These are phyloP conservation scores for Colletotrichum sp. DNA, from an alignment of 2,329 filamentous ascomycete genomes.

Conservation along the genomic window DNA sequence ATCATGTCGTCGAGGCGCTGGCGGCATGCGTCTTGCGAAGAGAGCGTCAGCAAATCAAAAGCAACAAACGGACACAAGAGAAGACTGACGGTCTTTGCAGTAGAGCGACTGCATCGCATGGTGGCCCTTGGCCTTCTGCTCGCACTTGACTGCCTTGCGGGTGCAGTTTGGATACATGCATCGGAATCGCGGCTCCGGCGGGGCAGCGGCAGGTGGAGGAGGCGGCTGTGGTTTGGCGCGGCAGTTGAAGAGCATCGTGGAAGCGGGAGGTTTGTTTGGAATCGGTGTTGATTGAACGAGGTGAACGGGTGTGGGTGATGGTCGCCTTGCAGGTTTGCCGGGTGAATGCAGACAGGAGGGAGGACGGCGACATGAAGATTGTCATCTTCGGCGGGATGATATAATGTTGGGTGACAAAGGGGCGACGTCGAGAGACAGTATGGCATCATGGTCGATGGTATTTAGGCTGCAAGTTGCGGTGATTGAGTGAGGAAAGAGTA, in stretches of 20 bases:
- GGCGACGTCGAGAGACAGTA: background rate
- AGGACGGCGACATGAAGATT: background rate
- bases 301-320: background rate
- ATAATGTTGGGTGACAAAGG: background rate
- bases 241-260: slow-evolving; percentile 23
- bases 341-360: background rate
- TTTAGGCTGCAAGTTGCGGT: background rate
- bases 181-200: background rate
- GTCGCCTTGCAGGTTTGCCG: background rate
- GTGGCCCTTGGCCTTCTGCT: background rate
- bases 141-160: slow-evolving; percentile 16
- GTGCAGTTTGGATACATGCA: slow-evolving; percentile 15
- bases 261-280: background rate
- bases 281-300: background rate
- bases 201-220: background rate
- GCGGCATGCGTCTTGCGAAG: slow-evolving; percentile 19
- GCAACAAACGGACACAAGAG: background rate
- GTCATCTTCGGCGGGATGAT: background rate
- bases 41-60: background rate
- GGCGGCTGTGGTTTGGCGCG: background rate
- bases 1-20: slow-evolving; percentile 20
- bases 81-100: slow-evolving; percentile 22
- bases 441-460: background rate
- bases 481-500: background rate
- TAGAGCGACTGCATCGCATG: slow-evolving; percentile 7